These are phyloP conservation scores for Candida frijolesensis DNA, from an alignment of 1,139 yeast species.

Conservation along the genomic window DNA sequence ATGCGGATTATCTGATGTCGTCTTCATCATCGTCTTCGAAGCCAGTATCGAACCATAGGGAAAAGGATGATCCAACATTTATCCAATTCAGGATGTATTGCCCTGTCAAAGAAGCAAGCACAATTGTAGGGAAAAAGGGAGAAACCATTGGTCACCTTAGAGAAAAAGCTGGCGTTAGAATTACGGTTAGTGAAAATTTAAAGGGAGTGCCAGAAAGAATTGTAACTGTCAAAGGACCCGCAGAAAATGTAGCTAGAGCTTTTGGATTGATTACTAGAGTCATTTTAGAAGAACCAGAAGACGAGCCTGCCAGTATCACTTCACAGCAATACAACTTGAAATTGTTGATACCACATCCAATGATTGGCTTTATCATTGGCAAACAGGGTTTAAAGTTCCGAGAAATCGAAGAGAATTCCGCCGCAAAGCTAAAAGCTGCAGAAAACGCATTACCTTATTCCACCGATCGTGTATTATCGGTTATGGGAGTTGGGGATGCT, in stretches of 20 bases:
- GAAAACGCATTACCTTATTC: slow-evolving; percentile 76
- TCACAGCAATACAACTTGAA: slow-evolving; percentile 61
- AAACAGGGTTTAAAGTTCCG: slow-evolving; percentile 74
- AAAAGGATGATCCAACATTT: slow-evolving; percentile 56
- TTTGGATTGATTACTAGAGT: slow-evolving; percentile 75
- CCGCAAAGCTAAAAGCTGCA: slow-evolving; percentile 78
- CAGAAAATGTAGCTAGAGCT: slow-evolving; percentile 82
- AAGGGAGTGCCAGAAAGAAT: slow-evolving; percentile 78
- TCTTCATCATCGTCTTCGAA: slow-evolving; percentile 18
- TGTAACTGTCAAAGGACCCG: slow-evolving; percentile 72
- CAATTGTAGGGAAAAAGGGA: slow-evolving; percentile 78
- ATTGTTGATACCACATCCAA: slow-evolving; percentile 73
- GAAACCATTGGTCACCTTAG: slow-evolving; percentile 69
- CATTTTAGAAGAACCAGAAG: slow-evolving; percentile 68
- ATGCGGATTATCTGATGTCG: slow-evolving; percentile 7
- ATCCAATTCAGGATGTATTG: slow-evolving; percentile 75
- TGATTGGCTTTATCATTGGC: slow-evolving; percentile 85
- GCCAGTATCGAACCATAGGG: slow-evolving; percentile 31
- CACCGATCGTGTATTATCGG: slow-evolving; percentile 73
- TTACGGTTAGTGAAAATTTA: slow-evolving; percentile 78
- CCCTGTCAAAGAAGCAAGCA: slow-evolving; percentile 74
- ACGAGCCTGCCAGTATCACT: slow-evolving; percentile 57
- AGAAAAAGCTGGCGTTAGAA: slow-evolving; percentile 63
- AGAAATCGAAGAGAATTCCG: slow-evolving; percentile 82
- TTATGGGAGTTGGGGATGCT: slow-evolving; percentile 85